A percentile compares a stretch with the other conserved stretches of the same genome.
Conservation (phyloP, 306 rosid genomes). For the Abrus precatorius region DNA sequence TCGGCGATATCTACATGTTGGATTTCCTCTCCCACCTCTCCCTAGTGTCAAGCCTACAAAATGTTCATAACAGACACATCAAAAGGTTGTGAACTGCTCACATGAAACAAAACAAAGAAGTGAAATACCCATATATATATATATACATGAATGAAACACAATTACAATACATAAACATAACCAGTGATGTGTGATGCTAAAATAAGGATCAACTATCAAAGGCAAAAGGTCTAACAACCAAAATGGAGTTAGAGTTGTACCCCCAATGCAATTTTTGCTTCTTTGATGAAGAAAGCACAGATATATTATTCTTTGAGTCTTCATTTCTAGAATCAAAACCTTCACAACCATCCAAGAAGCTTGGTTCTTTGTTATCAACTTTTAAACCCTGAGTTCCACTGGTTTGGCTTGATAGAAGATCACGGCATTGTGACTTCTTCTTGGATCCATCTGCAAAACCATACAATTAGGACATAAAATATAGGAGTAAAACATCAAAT, state of each 20-base stretch:
- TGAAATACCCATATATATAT: constrained; percentile 4
- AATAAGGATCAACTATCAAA: neutral
- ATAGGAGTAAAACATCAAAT: neutral
- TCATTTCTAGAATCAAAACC: constrained; percentile 37
- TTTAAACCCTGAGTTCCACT: constrained; percentile 47
- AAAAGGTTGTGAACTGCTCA: constrained; percentile 14
- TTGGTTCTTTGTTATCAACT: constrained; percentile 44
- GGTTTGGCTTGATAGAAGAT: constrained; percentile 23
- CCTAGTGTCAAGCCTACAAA: constrained; percentile 78
- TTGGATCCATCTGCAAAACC: constrained; percentile 47
- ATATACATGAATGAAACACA: neutral
- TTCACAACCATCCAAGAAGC: constrained; percentile 27
- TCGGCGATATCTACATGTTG: constrained; percentile 68
- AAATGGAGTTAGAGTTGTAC: constrained; percentile 51
- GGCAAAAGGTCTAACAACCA: constrained; percentile 5
- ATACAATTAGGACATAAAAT: neutral
- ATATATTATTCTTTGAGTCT: constrained; percentile 44
- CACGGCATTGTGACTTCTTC: constrained; percentile 44
- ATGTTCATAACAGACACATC: constrained; percentile 30
- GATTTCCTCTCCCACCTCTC: constrained; percentile 94
- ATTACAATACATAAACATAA: neutral
- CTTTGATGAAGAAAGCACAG: constrained; percentile 47
- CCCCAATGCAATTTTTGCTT: constrained; percentile 86
- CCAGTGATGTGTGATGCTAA: neutral
- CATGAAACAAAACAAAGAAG: neutral